These are phyloP conservation scores for Ceratocystis smalleyi DNA, from an alignment of 2,329 filamentous ascomycete genomes.

Conservation along the genomic window DNA sequence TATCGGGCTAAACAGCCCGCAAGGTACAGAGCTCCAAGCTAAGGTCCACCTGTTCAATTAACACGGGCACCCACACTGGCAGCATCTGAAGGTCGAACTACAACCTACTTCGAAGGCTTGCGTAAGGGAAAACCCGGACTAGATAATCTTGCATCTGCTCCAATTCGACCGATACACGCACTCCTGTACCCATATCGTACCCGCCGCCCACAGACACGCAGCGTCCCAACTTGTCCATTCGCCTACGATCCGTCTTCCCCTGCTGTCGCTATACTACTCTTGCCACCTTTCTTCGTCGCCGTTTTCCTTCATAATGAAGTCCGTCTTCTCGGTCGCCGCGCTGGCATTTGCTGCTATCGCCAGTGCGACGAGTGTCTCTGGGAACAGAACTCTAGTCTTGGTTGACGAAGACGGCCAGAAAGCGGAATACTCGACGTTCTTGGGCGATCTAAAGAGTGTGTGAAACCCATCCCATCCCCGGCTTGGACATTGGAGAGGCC, in stretches of 20 bases:
- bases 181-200: neutral
- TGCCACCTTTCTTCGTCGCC: conserved; percentile 16
- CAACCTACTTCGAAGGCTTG: neutral
- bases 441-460: conserved; percentile 55
- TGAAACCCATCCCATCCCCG: conserved; percentile 6
- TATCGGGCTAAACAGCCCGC: neutral
- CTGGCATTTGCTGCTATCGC: conserved; percentile 51
- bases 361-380: conserved; percentile 63
- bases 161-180: neutral
- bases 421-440: conserved; percentile 66
- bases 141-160: neutral
- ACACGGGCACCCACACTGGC: neutral
- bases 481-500: neutral
- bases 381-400: conserved; percentile 68
- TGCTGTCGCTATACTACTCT: neutral
- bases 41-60: conserved; percentile 3
- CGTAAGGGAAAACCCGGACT: neutral
- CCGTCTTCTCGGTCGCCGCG: conserved; percentile 53
- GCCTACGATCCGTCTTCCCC: neutral
- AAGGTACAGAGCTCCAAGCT: neutral
- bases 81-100: neutral
- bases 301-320: conserved; percentile 46
- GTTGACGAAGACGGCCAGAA: conserved; percentile 71
- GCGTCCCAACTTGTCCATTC: neutral
- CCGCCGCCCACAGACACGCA: neutral